Evolutionary conservation across 257 asterid genomes (phyloP).

Genomic region (Rehmannia glutinosa): DNA sequence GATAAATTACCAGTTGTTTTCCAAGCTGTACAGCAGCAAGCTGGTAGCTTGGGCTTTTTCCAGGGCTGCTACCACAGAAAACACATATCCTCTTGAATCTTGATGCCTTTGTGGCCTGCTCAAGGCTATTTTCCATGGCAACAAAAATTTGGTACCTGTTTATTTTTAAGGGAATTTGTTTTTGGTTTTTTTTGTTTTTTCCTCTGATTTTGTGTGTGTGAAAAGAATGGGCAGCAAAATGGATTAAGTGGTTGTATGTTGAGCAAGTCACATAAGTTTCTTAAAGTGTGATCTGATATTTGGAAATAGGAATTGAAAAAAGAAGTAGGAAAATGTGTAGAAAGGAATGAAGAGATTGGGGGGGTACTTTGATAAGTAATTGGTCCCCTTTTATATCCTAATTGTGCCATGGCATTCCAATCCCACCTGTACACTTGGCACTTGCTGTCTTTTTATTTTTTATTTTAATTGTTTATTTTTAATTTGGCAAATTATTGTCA

Average conservation of each 20-base stretch:
- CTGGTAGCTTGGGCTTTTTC: slow-evolving; percentile 73
- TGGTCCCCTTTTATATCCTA: slow-evolving; percentile 41
- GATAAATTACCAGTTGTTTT: slow-evolving; percentile 51
- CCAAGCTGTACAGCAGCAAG: slow-evolving; percentile 77
- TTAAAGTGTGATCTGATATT: too few relatives aligned
- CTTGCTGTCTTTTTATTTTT: not conserved
- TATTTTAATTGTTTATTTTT: not conserved
- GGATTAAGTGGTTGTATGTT: not conserved
- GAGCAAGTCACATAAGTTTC: not conserved
- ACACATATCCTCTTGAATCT: slow-evolving; percentile 79
- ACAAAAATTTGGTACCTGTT: not conserved
- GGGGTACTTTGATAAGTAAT: not conserved
- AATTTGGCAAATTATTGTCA: slow-evolving; percentile 30
- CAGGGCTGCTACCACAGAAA: slow-evolving; percentile 85
- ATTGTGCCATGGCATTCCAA: slow-evolving; percentile 11
- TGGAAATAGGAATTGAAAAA: too few relatives aligned
- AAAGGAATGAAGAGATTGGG: slow-evolving; percentile 9
- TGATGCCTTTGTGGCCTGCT: slow-evolving; percentile 35
- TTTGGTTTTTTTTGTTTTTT: not conserved
- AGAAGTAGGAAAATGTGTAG: slow-evolving; percentile 15
- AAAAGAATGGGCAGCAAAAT: not conserved
- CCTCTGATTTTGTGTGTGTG: too few relatives aligned
- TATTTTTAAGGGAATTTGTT: not conserved
- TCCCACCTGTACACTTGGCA: slow-evolving; percentile 30
- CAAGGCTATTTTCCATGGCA: slow-evolving; percentile 48